Base-by-base conservation (phyloP, 1,139 yeast genomes). In the Entelexis sorbosivorans region DNA sequence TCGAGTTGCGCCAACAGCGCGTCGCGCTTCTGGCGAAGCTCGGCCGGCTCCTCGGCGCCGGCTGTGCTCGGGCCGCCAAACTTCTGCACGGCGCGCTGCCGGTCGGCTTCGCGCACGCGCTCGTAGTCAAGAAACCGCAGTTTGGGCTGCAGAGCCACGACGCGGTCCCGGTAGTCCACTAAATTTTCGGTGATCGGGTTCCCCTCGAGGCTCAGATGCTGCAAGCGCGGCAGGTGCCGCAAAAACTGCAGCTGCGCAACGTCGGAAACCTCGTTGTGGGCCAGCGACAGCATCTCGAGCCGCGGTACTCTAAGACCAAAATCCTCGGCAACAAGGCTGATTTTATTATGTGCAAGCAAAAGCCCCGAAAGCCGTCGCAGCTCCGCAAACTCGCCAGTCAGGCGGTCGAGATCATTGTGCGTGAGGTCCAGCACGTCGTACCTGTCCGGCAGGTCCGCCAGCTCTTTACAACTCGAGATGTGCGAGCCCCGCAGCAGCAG, bases 91-190 rank as follows among this genome's bases (percentile, higher is more conserved):
- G 38, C 45, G 11, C 45, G 45, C 29, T 42, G 32, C 6, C 84
- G 69, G 61, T 88, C 96, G 0, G 56, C 55, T 4, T 72, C 70
- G 52, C 74, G 79, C 14, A 89, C 76, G 58, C 76, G 78, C 47
- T 73, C 71, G 59, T 79, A 84, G 63, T 89, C 96, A 43, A 89
- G 64, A 0, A 82, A 73, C 47, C 73, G 69, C 47, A 89, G 63
- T 1, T 71, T 64, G 0, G 96, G 95, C 6, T 82, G 59, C 13
- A 77, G 60, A 79, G 85, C 77, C 1, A 86, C 70, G 2, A 80
- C 64, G 61, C 77, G 76, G 14, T 69, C 59, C 50, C 95, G 69
- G 63, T 87, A 88, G 60, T 82, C 63, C 20, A 73, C 70, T n/a
- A 69, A 59, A 20, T 67, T 61, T 9, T 42, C 29, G 2, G 77